A percentile compares a stretch with the other conserved stretches of the same genome.
Evolutionary conservation across 345 rosid genomes (phyloP).

Genomic region (Salix purpurea): DNA sequence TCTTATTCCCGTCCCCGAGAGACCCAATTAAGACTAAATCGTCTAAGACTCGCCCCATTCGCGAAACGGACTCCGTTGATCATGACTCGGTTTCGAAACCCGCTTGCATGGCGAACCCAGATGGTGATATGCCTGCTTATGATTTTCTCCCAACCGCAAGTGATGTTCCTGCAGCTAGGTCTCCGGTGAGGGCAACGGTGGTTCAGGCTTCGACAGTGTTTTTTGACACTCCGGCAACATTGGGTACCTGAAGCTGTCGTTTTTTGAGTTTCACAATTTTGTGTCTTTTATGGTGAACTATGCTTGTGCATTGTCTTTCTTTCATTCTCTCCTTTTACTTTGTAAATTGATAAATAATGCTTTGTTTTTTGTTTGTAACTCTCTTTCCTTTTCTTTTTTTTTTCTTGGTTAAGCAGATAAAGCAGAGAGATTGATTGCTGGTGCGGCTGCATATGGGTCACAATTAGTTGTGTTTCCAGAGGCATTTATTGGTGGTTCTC

Average conservation of each 20-base stretch:
- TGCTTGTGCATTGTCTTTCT: no score
- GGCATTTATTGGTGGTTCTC: slow-evolving; percentile 27
- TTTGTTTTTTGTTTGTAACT: background rate
- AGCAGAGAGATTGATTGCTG: slow-evolving; percentile 18
- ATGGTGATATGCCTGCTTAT: background rate
- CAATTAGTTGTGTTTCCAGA: slow-evolving; percentile 27
- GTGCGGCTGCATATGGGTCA: slow-evolving; percentile 20
- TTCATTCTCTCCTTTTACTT: no score
- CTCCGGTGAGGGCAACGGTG: slow-evolving; percentile 15
- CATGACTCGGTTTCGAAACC: background rate
- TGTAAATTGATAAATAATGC: background rate
- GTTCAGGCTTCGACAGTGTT: slow-evolving; percentile 23
- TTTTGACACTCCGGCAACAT: slow-evolving; percentile 22
- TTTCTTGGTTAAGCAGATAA: slow-evolving; percentile 14
- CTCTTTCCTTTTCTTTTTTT: background rate
- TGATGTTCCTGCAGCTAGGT: background rate
- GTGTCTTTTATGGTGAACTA: no score
- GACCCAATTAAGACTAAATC: background rate
- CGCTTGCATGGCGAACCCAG: slow-evolving; percentile 1
- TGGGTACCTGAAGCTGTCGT: slow-evolving; percentile 9
- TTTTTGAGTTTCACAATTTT: background rate
- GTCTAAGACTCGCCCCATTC: background rate
- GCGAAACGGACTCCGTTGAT: background rate
- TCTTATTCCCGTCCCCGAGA: background rate
- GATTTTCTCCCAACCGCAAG: background rate